Evolutionary conservation across 208 protist species (phyloP).

Genomic region (Endotrypanum monterogeii): DNA sequence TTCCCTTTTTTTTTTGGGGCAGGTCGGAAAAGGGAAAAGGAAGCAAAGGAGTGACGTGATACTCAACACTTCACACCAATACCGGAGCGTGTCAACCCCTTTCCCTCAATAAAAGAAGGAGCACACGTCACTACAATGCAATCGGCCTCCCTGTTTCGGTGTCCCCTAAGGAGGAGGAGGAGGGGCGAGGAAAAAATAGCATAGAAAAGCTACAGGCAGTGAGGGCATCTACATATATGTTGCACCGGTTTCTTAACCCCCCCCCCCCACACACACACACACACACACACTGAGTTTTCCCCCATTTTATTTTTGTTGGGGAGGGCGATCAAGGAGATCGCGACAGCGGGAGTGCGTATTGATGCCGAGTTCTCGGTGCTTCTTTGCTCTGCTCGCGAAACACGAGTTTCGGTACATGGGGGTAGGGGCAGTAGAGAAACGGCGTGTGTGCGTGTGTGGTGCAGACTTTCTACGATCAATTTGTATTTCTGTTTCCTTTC

Average conservation of each 20-base stretch:
- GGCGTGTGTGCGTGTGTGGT: not conserved
- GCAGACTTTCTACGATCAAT: not conserved
- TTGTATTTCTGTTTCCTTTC: not conserved
- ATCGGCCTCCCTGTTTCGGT: not conserved
- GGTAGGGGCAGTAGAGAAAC: not conserved
- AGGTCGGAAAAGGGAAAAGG: too few species aligned
- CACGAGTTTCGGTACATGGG: not conserved
- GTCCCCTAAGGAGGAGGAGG: not conserved
- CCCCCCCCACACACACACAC: not conserved
- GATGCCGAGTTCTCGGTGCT: constrained; percentile 5
- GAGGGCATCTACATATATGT: not conserved
- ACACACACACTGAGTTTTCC: not conserved
- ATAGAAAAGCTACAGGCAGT: not conserved
- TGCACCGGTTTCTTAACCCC: not conserved
- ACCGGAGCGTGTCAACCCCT: too few species aligned
- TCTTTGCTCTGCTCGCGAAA: not conserved
- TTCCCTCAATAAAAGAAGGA: too few species aligned
- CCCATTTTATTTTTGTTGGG: not conserved
- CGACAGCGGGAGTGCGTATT: not conserved
- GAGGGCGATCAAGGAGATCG: not conserved
- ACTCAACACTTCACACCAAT: too few species aligned
- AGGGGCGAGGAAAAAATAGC: not conserved
- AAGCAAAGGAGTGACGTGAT: too few species aligned
- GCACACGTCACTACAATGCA: too few species aligned
- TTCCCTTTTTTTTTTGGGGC: too few species aligned